Evolutionary conservation across 345 rosid genomes (phyloP).

Genomic region (Nephelium lappaceum): DNA sequence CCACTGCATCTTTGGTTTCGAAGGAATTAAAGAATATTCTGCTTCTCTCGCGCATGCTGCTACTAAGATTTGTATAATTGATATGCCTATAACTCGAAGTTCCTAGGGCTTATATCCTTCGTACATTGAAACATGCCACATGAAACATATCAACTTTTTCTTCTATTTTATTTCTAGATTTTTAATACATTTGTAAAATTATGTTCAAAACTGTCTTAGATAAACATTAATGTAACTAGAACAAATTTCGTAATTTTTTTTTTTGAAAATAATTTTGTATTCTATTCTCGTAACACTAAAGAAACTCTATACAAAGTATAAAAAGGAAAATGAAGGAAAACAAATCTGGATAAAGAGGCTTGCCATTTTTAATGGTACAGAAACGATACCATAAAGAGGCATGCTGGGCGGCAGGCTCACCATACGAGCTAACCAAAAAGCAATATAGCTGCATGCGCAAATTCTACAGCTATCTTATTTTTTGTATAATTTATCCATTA

Average conservation of each 20-base stretch:
- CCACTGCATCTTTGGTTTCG: conserved; percentile 29
- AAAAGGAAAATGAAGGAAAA: too few species aligned
- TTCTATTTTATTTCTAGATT: not conserved
- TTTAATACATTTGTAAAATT: too few species aligned
- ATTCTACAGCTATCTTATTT: not conserved
- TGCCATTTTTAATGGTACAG: not conserved
- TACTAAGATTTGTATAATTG: not conserved
- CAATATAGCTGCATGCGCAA: conserved; percentile 5
- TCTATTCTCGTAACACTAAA: too few species aligned
- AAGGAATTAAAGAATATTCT: conserved; percentile 11
- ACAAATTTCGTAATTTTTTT: too few species aligned
- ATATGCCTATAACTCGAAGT: too few species aligned
- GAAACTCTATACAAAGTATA: too few species aligned
- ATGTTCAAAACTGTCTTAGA: not conserved
- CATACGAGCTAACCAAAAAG: not conserved
- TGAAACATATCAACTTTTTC: too few species aligned
- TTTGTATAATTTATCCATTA: not conserved
- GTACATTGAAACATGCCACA: too few species aligned
- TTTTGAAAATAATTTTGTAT: too few species aligned
- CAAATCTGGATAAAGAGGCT: not conserved
- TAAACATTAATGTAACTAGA: not conserved
- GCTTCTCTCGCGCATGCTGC: conserved; percentile 16
- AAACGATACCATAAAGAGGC: not conserved
- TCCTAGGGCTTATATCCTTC: too few species aligned
- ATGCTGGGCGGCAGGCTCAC: not conserved